Evolutionary conservation across 257 asterid genomes (phyloP), one percentile per base, ranked within the genome.

Genomic region (Thymus quinquecostatus): DNA sequence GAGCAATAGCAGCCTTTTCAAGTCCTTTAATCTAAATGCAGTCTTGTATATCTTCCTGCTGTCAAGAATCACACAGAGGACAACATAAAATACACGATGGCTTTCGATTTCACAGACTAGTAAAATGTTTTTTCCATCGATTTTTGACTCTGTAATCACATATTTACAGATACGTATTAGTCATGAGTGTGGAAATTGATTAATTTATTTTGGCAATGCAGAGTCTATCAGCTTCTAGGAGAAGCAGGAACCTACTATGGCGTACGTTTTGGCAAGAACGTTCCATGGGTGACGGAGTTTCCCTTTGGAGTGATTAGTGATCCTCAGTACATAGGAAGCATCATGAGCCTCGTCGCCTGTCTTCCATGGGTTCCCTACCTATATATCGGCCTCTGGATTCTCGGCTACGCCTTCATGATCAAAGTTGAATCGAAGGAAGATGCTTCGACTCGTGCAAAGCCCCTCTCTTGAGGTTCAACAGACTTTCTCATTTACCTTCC

Each of bases 191-290:
- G 34, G 12, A 10, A 38, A 57, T 43, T 63, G 53, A 63, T 54
- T 41, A 5, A 33, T 60, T 36, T 51, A 44, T 70, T 21, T 30
- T 41, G 67, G 28, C 48, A 63, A 7, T 81, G 83, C 85, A 94
- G 99, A 92, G 97, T 94, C 27, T 94, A 91, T 65, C 97, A 89
- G 82, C 87, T 94, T 74, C 85, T 94, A 36, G 97, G 99, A 80
- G 97, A 91, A 71, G 65, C 87, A 0, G 99, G 99, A 54, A 89
- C 97, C 5, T 94, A 91, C 79, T 94, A 94, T 65, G 99, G 99
- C 1, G 89, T 94, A 41, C 91, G 99, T 13, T 94, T 94, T 43
- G 97, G 97, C 14, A 94, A 88, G 91, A 75, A 56, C 67, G 77
- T 94, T 53, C 95, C 95, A 1, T 91, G 97, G 99, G 97, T 82